Evolutionary conservation across 2,329 filamentous ascomycete species (phyloP).

Genomic region (Aspergillus neotritici): DNA sequence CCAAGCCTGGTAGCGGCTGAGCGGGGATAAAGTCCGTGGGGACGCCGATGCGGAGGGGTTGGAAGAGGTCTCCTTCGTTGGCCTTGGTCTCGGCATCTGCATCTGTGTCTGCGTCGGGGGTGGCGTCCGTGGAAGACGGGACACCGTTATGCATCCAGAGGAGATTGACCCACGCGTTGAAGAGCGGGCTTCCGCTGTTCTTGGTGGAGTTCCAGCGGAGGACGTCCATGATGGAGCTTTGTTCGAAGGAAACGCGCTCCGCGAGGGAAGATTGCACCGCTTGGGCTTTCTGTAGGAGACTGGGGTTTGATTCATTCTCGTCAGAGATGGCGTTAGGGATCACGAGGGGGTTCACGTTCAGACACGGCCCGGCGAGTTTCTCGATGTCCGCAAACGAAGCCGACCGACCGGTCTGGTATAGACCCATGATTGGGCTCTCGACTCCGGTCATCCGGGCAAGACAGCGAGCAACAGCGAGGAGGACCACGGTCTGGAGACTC

Average conservation of each 20-base stretch:
- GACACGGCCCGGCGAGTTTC: conserved; percentile 23
- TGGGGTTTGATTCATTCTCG: not conserved
- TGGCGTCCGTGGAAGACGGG: conserved; percentile 1
- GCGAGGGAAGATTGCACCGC: conserved; percentile 21
- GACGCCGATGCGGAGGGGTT: conserved; percentile 20
- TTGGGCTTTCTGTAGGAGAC: conserved; percentile 10
- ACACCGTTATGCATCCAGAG: conserved; percentile 22
- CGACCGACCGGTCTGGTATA: conserved; percentile 31
- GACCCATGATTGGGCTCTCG: conserved; percentile 22
- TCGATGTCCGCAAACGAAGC: conserved; percentile 22
- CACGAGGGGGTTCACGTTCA: conserved; percentile 27
- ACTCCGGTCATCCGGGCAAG: conserved; percentile 18
- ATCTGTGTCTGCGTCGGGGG: not conserved
- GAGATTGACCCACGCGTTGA: conserved; percentile 31
- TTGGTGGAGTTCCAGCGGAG: conserved; percentile 14
- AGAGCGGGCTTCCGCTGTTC: conserved; percentile 12
- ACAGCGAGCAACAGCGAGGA: conserved; percentile 24
- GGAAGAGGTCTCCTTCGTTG: conserved; percentile 12
- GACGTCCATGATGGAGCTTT: conserved; percentile 24
- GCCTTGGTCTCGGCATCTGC: too few species aligned
- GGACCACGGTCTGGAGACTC: conserved; percentile 24
- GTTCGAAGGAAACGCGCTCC: conserved; percentile 24
- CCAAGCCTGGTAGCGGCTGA: conserved; percentile 5
- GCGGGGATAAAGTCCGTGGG: conserved; percentile 23
- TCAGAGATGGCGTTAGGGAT: conserved; percentile 9